These are phyloP conservation scores for Ustilago bromivora DNA, from an alignment of 1,284 basidiomycete species.

Conservation along the genomic window DNA sequence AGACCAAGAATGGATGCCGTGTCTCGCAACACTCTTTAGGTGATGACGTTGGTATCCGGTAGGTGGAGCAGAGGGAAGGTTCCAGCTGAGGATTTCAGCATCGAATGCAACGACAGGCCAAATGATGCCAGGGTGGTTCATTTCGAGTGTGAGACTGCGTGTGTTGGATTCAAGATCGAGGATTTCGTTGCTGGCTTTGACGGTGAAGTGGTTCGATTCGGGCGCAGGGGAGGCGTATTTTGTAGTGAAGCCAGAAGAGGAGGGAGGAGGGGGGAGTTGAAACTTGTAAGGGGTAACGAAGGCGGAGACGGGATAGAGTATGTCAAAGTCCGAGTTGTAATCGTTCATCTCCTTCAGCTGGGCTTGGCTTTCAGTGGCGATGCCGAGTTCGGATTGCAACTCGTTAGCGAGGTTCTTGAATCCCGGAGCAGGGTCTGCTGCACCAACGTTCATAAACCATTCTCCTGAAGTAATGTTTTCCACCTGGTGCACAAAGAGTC, in stretches of 20 bases:
- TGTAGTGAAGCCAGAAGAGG: slow-evolving; percentile 18
- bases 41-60: slow-evolving; percentile 81
- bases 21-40: slow-evolving; percentile 88
- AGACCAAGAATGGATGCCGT: slow-evolving; percentile 79
- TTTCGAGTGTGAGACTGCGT: slow-evolving; percentile 78
- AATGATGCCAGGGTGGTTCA: slow-evolving; percentile 86
- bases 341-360: slow-evolving; percentile 65
- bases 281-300: slow-evolving; percentile 84
- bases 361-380: slow-evolving; percentile 64
- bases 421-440: slow-evolving; percentile 85
- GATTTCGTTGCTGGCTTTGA: slow-evolving; percentile 76
- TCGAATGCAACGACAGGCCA: slow-evolving; percentile 94
- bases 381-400: slow-evolving; percentile 77
- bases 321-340: slow-evolving; percentile 69
- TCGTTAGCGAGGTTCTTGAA: slow-evolving; percentile 76
- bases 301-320: slow-evolving; percentile 78
- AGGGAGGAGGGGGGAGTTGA: slow-evolving; percentile 73
- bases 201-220: slow-evolving; percentile 72
- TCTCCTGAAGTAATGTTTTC: slow-evolving; percentile 82
- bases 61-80: slow-evolving; percentile 72
- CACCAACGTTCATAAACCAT: slow-evolving; percentile 83
- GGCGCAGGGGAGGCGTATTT: slow-evolving; percentile 43
- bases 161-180: slow-evolving; percentile 76
- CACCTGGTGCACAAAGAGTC: slow-evolving; percentile 84
- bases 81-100: slow-evolving; percentile 89